Conservation (phyloP, 1,139 yeast species). For the Protomyces arabidopsidicola region DNA sequence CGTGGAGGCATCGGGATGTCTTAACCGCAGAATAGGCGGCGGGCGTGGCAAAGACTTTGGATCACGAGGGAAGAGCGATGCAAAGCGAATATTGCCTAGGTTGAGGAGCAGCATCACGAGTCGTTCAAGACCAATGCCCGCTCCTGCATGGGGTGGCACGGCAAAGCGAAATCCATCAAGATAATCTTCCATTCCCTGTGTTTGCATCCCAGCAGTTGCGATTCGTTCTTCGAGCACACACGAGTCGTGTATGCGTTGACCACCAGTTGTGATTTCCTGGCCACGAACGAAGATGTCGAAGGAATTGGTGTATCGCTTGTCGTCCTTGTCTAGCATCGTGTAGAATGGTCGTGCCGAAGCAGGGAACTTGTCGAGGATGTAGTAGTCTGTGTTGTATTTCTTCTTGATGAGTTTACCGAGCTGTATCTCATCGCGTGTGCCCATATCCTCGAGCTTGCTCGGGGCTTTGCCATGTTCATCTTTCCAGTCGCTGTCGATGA, state of each 20-base stretch:
- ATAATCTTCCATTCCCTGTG: slow-evolving; percentile 82
- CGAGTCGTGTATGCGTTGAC: slow-evolving; percentile 96
- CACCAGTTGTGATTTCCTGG: slow-evolving; percentile 96
- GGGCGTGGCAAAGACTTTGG: slow-evolving; percentile 71
- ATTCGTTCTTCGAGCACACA: slow-evolving; percentile 75
- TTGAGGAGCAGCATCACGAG: slow-evolving; percentile 97
- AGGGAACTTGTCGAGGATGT: slow-evolving; percentile 96
- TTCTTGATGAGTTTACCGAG: slow-evolving; percentile 89
- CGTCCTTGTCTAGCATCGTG: slow-evolving; percentile 96
- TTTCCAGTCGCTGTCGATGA: slow-evolving; percentile 62
- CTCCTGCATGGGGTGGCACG: slow-evolving; percentile 98
- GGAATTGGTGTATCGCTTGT: slow-evolving; percentile 52
- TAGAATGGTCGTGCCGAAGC: slow-evolving; percentile 93
- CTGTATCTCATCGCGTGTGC: slow-evolving; percentile 89
- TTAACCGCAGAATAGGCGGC: background rate
- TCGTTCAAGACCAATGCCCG: slow-evolving; percentile 98
- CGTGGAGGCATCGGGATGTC: slow-evolving; percentile 6
- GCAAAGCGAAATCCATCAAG: slow-evolving; percentile 89
- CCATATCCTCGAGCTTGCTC: slow-evolving; percentile 50
- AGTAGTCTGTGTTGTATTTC: slow-evolving; percentile 93
- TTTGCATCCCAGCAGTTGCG: slow-evolving; percentile 74
- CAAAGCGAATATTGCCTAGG: slow-evolving; percentile 93
- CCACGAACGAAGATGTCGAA: slow-evolving; percentile 99
- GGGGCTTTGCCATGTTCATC: slow-evolving; percentile 40
- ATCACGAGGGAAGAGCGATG: slow-evolving; percentile 97